A percentile compares a stretch with the other conserved stretches of the same genome.
Conservation (phyloP, 805 yeast genomes). For the Myxozyma monticola region DNA sequence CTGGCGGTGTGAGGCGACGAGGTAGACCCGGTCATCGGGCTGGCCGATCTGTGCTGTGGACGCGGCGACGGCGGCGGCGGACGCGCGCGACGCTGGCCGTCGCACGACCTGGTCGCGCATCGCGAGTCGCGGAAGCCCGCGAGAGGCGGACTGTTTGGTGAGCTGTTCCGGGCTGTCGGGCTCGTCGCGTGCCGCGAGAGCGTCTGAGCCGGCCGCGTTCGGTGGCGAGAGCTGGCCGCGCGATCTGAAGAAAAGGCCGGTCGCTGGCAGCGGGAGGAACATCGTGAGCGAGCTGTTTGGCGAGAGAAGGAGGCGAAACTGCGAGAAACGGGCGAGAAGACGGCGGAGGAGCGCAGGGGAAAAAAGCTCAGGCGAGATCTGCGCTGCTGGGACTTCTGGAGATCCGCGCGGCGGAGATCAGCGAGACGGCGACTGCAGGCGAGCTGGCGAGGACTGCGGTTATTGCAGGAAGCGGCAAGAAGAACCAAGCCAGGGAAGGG, state of each 20-base stretch:
- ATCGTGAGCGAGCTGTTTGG: background rate
- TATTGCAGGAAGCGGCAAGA: too few relatives aligned
- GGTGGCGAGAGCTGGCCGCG: background rate
- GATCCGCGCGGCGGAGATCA: too few relatives aligned
- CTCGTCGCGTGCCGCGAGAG: too few relatives aligned
- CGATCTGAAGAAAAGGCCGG: slow-evolving; percentile 13
- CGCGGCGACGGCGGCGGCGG: background rate
- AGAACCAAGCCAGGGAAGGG: too few relatives aligned
- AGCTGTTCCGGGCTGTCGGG: too few relatives aligned
- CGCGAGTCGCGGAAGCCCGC: too few relatives aligned
- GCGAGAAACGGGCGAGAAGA: background rate
- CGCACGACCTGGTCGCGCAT: slow-evolving; percentile 3
- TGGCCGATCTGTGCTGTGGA: background rate
- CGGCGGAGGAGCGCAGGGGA: background rate
- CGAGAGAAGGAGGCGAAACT: background rate
- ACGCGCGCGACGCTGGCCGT: background rate
- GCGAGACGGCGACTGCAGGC: too few relatives aligned
- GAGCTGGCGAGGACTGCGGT: too few relatives aligned
- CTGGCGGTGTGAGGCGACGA: slow-evolving; percentile 15
- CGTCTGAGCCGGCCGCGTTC: too few relatives aligned
- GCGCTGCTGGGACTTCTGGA: too few relatives aligned
- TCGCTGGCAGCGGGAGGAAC: slow-evolving; percentile 14
- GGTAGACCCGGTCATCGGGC: slow-evolving; percentile 9
- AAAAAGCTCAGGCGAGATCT: too few relatives aligned
- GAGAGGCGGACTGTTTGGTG: too few relatives aligned